Evolutionary conservation across 208 protist species (phyloP), one percentile per base, ranked within the genome.

Genomic region (Jaenimonas drosophilae): DNA sequence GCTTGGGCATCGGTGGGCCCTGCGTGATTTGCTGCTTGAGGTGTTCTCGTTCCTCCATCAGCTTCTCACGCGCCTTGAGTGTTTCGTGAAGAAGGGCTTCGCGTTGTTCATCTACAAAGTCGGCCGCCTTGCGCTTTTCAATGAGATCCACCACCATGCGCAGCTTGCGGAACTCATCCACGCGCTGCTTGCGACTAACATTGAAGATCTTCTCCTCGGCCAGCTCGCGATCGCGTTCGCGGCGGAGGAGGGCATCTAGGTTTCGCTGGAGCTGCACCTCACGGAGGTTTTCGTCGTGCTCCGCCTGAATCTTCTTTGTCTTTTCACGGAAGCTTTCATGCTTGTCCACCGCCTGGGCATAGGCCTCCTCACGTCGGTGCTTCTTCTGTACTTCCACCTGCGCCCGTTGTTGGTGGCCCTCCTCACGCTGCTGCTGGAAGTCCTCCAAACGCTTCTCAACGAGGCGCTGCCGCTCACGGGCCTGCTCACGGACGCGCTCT

Each of bases 161-260:
- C 16, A 93, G 59, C 48, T 89, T 93, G 2, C 50, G 37, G 57
- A 82, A 93, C 59, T 89, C 80, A 11, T 65, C 49, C 41, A 76
- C 49, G 24, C 79, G 79, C 37, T 81, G 70, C 36, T 70, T 66
- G 54, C 77, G 70, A 30, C 65, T 44, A 23, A 89, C 70, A 0
- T 60, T 64, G 47, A 74, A 86, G 9, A 63, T 43, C 53, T 82
- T 88, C 17, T 41, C 44, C 34, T 74, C 66, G 48, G 68, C 58
- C 28, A 65, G 65, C 55, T 86, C 76, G 20, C 73, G 66, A 39
- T 88, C 70, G 3, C 61, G 46, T 44, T 88, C 83, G 4, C 53
- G 58, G 17, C 55, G 64, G 39, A 70, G 53, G 33, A 76, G 42
- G 1, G 63, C 2, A 20, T 77, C 65, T 0, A 56, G 30, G 44